These are phyloP conservation scores for Cercospora citrullina DNA, from an alignment of 2,329 filamentous ascomycete species.

Conservation along the genomic window DNA sequence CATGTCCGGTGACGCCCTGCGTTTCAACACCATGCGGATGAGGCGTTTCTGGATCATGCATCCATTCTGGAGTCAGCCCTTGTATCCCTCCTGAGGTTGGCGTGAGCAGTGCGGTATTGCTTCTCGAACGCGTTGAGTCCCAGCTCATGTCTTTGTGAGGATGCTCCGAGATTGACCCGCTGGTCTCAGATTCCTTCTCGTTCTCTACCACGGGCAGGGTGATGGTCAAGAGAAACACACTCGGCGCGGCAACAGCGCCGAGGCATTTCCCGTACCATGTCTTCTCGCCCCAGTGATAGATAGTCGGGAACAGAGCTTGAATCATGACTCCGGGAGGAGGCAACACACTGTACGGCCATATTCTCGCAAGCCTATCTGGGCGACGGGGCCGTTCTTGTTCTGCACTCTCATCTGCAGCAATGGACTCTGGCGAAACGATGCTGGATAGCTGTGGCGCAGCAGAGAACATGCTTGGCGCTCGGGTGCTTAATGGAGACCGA, in stretches of 20 bases:
- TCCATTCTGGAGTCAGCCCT: slow-evolving; percentile 19
- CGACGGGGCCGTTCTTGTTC: slow-evolving; percentile 28
- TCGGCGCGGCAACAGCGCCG: slow-evolving; percentile 80
- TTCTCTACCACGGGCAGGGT: slow-evolving; percentile 89
- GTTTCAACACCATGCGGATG: slow-evolving; percentile 24
- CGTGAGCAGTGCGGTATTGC: slow-evolving; percentile 18
- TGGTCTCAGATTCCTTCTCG: slow-evolving; percentile 44
- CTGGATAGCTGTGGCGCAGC: slow-evolving; percentile 41
- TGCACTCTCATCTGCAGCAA: slow-evolving; percentile 38
- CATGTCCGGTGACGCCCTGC: slow-evolving; percentile 34
- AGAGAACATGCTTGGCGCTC: slow-evolving; percentile 58
- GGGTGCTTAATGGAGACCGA: slow-evolving; percentile 26
- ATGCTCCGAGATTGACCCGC: slow-evolving; percentile 5
- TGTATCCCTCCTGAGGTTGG: slow-evolving; percentile 20
- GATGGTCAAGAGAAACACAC: slow-evolving; percentile 83
- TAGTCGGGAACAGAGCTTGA: slow-evolving; percentile 80
- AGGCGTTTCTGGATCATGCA: slow-evolving; percentile 19
- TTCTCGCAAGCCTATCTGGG: slow-evolving; percentile 51
- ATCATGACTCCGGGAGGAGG: slow-evolving; percentile 71
- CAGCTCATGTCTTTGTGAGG: slow-evolving; percentile 21
- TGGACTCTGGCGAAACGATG: slow-evolving; percentile 34
- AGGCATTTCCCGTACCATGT: slow-evolving; percentile 80
- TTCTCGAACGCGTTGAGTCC: slow-evolving; percentile 22
- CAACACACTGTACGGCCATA: slow-evolving; percentile 79
- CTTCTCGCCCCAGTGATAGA: slow-evolving; percentile 80